Percentiles rank a stretch among this genome's conserved stretches.
phyloP scores from a whole-genome alignment of 345 rosid species.

The Hibiscus trionum region DNA sequence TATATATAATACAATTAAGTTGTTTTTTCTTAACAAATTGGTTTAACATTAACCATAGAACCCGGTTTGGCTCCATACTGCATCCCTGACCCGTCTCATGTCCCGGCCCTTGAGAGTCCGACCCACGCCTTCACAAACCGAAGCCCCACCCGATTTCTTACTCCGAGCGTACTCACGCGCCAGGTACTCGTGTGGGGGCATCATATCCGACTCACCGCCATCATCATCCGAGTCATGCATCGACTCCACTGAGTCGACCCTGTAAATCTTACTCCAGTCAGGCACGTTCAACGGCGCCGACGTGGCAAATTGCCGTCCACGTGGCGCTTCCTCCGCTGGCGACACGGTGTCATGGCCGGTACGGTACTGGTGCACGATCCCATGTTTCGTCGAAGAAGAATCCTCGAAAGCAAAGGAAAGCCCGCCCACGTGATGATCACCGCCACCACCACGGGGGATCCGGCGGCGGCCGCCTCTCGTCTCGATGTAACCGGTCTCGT shows the following conservation, averaged over 20 bases:
- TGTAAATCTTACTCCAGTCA: constrained; percentile 82
- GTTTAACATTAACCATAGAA: constrained; percentile 35
- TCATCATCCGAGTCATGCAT: constrained; percentile 57
- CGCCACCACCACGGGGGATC: not conserved
- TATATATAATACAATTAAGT: not conserved
- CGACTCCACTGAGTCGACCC: constrained; percentile 75
- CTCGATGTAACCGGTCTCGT: constrained; percentile 6
- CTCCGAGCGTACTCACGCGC: constrained; percentile 56
- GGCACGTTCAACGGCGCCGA: constrained; percentile 94
- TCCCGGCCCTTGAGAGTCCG: constrained; percentile 90
- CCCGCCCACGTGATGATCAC: constrained; percentile 44
- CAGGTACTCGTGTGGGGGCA: constrained; percentile 94
- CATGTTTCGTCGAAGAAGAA: constrained; percentile 33
- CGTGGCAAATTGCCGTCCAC: constrained; percentile 46
- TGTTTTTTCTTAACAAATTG: not conserved
- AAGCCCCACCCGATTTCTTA: constrained; percentile 38
- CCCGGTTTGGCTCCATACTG: constrained; percentile 90
- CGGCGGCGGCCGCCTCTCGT: constrained; percentile 16
- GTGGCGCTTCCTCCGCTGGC: constrained; percentile 21
- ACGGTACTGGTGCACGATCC: constrained; percentile 71
- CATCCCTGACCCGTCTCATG: constrained; percentile 82
- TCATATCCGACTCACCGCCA: constrained; percentile 42
- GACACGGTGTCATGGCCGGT: constrained; percentile 29
- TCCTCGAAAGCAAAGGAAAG: constrained; percentile 67
- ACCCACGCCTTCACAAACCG: constrained; percentile 84